Percentiles rank a stretch among this genome's conserved stretches.
Evolutionary conservation across 2,329 filamentous ascomycete species (phyloP).

Genomic region (Rosellinia necatrix): DNA sequence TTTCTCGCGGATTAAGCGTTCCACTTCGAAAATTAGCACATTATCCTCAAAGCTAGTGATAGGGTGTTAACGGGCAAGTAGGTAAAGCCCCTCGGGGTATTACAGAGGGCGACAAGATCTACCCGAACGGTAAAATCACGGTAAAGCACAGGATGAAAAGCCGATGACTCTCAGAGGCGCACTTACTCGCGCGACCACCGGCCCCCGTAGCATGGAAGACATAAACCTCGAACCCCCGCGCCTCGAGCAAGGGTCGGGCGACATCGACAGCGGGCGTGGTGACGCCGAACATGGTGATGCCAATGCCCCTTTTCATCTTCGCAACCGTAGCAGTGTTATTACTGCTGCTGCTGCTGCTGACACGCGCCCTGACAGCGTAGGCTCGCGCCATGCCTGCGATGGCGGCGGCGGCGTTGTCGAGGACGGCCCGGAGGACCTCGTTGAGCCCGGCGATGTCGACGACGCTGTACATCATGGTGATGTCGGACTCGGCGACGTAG

Average conservation of each 20-base stretch:
- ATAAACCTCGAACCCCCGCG: slow-evolving; percentile 58
- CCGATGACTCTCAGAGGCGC: neutral
- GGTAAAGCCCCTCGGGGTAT: neutral
- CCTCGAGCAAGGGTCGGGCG: slow-evolving; percentile 56
- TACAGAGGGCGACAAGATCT: too few species aligned
- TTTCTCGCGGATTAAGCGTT: slow-evolving; percentile 61
- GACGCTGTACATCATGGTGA: slow-evolving; percentile 72
- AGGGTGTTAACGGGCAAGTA: neutral
- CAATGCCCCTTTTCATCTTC: slow-evolving; percentile 53
- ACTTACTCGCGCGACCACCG: slow-evolving; percentile 62
- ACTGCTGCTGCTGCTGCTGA: too few species aligned
- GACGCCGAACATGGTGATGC: slow-evolving; percentile 76
- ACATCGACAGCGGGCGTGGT: slow-evolving; percentile 68
- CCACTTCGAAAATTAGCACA: slow-evolving; percentile 49
- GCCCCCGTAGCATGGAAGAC: slow-evolving; percentile 73
- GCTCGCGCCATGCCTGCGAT: slow-evolving; percentile 62
- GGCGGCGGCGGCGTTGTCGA: slow-evolving; percentile 66
- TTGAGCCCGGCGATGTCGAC: slow-evolving; percentile 73
- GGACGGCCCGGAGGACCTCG: slow-evolving; percentile 58
- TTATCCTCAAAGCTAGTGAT: neutral
- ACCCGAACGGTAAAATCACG: too few species aligned
- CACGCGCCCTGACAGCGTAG: slow-evolving; percentile 40
- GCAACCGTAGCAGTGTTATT: too few species aligned
- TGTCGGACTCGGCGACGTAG: slow-evolving; percentile 70
- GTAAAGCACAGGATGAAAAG: too few species aligned